Base-by-base conservation (phyloP, 2,329 filamentous ascomycete genomes). In the Madurella fahalii region DNA sequence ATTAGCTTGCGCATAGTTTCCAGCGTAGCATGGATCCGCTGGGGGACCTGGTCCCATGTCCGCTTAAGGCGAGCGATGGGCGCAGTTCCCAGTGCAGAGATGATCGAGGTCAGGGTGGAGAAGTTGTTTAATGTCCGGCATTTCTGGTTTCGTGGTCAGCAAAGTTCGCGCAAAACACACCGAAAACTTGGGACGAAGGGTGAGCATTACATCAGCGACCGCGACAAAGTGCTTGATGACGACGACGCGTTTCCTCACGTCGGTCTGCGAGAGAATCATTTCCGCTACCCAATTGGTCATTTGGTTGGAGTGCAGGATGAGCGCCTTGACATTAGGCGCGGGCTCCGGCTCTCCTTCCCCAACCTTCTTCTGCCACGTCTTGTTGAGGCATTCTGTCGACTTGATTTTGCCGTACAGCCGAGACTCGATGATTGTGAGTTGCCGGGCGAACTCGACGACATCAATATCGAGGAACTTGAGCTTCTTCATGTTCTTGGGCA, bases 401-500 rank as follows among this genome's bases (percentile, higher is more conserved):
- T 93, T 93, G 71, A 99, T 95, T 74, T 96, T 96, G 63, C 88
- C 90, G 67, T 97, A 99, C 1, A 97, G 79, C 58, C 87, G 87
- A 2, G 92, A 96, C 71, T 99, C 94, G 60, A 97, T 95, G 61
- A 99, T 94, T 0, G 94, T 99, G 59, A 99, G 79, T 71, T 99
- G 94, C 46, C 94, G 86, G n/a, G 94, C 94, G 71, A 99, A 97
- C 68, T 99, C 94, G 0, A 88, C 89, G 0, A 91, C 85, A 68
- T 99, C 94, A 63, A 99, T 96, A 68, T 99, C 94, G 53, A 97
- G 75, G 74, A 99, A 97, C 72, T 97, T 99, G 64, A 99, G 82
- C 73, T 96, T 99, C 81, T 94, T 96, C 91, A 99, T 95, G 70
- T 97, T 96, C 80, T 96, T 96, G 1, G 94, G 94, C 69, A 96